Percentiles rank a stretch among this genome's conserved stretches.
Conservation (phyloP, 257 asterid genomes). For the Cruciata laevipes region DNA sequence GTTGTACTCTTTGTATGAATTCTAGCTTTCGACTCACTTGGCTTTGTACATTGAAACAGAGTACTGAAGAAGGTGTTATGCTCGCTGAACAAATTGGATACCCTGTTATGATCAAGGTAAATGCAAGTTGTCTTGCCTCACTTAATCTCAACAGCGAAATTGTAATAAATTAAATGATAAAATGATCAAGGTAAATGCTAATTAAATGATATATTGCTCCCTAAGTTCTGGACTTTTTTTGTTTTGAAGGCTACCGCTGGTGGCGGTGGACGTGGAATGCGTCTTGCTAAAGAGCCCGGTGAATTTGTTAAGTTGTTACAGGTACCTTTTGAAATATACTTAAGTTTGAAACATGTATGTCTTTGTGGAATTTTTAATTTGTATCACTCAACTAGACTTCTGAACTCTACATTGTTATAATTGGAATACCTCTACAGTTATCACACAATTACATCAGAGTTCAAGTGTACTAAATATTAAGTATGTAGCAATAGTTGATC, state of each 20-base stretch:
- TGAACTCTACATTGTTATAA: background rate
- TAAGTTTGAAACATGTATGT: background rate
- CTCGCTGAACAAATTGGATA: conserved; percentile 80
- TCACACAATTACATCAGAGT: background rate
- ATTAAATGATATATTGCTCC: too few relatives aligned
- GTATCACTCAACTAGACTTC: background rate
- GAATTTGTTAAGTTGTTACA: conserved; percentile 95
- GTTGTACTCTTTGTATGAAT: background rate
- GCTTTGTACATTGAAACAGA: conserved; percentile 31
- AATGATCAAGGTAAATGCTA: too few relatives aligned
- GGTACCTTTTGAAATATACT: conserved; percentile 28
- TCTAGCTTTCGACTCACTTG: background rate
- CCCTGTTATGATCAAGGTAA: conserved; percentile 99
- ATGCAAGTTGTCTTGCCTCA: conserved; percentile 1
- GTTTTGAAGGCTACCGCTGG: conserved; percentile 92
- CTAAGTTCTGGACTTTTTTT: conserved; percentile 14
- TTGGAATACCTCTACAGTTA: background rate
- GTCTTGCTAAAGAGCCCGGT: conserved; percentile 85
- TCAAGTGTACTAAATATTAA: background rate
- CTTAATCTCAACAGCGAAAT: background rate
- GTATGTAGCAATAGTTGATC: background rate
- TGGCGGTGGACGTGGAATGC: conserved; percentile 99
- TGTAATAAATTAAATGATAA: too few relatives aligned
- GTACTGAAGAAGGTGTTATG: conserved; percentile 79
- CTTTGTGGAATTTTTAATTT: background rate